Evolutionary conservation across 768 basidiomycete species (phyloP).

Genomic region (Mycena vitilis): DNA sequence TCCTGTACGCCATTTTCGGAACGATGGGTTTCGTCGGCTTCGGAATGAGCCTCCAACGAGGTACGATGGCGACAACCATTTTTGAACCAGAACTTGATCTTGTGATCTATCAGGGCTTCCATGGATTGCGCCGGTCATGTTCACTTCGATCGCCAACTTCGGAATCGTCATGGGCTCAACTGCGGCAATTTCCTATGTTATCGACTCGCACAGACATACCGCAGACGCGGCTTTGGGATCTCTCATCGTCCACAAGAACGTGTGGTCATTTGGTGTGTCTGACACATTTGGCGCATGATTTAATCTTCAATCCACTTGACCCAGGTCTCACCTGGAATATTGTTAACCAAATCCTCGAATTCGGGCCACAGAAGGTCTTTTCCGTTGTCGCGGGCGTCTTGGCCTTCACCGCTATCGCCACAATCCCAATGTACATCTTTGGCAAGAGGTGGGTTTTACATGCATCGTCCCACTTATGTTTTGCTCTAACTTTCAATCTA

Average conservation of each 20-base stretch:
- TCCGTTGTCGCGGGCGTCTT: conserved; percentile 11
- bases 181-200: conserved; percentile 26
- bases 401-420: conserved; percentile 9
- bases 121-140: conserved; percentile 30
- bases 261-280: conserved; percentile 25
- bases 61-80: not conserved
- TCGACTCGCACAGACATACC: conserved; percentile 30
- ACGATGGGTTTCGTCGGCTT: conserved; percentile 29
- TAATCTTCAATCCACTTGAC: not conserved
- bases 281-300: no score
- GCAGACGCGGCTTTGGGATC: conserved; percentile 29
- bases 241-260: conserved; percentile 29
- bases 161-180: conserved; percentile 29
- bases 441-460: conserved; percentile 18
- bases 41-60: conserved; percentile 21
- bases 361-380: conserved; percentile 29
- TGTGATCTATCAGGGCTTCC: not conserved
- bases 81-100: no score
- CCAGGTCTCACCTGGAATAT: conserved; percentile 28
- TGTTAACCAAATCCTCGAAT: conserved; percentile 19
- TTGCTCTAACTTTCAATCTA: not conserved
- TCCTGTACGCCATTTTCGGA: conserved; percentile 25
- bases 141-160: conserved; percentile 28
- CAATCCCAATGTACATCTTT: conserved; percentile 31
- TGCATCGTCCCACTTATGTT: not conserved